Evolutionary conservation across 2,329 filamentous ascomycete species (phyloP).

Genomic region (Clathrospora elynae): DNA sequence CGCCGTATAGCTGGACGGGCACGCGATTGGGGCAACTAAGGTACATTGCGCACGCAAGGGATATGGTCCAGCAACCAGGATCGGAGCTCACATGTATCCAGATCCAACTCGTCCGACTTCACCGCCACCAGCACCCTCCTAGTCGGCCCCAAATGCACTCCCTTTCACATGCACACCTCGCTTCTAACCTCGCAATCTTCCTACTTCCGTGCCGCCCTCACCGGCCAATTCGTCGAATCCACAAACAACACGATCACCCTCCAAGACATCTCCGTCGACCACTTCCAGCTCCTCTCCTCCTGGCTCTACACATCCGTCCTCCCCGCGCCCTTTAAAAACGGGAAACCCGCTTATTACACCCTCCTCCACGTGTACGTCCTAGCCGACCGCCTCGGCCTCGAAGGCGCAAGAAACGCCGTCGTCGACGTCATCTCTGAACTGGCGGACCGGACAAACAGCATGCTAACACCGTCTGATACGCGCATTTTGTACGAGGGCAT

Average conservation of each 20-base stretch:
- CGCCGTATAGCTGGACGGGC: slow-evolving; percentile 39
- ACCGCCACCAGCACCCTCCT: slow-evolving; percentile 45
- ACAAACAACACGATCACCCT: slow-evolving; percentile 50
- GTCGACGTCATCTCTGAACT: slow-evolving; percentile 52
- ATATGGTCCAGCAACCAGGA: background rate
- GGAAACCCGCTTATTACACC: slow-evolving; percentile 57
- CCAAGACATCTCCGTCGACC: slow-evolving; percentile 52
- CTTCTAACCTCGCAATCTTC: slow-evolving; percentile 55
- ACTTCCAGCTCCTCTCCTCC: slow-evolving; percentile 57
- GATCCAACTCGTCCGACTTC: slow-evolving; percentile 49
- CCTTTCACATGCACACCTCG: slow-evolving; percentile 55
- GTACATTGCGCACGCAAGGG: slow-evolving; percentile 26
- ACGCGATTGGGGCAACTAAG: slow-evolving; percentile 24
- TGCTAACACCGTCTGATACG: slow-evolving; percentile 56
- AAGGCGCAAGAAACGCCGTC: slow-evolving; percentile 53
- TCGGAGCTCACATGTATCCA: slow-evolving; percentile 22
- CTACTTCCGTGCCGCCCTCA: slow-evolving; percentile 59
- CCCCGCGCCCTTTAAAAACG: slow-evolving; percentile 51
- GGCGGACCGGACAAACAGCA: slow-evolving; percentile 55
- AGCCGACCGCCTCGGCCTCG: slow-evolving; percentile 55
- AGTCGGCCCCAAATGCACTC: slow-evolving; percentile 49
- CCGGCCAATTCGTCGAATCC: slow-evolving; percentile 54
- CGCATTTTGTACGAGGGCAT: slow-evolving; percentile 55
- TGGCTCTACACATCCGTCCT: slow-evolving; percentile 57
- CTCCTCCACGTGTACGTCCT: slow-evolving; percentile 56